phyloP scores from a whole-genome alignment of 345 rosid genomes.

The Acer campestre region DNA sequence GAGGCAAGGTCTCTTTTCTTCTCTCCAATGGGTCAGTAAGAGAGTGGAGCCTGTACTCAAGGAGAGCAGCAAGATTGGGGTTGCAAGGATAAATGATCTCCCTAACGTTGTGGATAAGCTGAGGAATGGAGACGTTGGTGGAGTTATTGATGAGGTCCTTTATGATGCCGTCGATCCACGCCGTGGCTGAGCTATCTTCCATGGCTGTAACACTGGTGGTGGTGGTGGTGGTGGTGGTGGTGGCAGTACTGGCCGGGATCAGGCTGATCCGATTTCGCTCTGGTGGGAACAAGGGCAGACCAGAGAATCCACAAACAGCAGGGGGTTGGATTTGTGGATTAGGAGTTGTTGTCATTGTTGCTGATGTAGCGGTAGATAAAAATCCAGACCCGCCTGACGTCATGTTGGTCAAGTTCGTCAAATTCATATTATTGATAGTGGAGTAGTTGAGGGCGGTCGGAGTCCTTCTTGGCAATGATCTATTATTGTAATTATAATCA shows the following conservation, averaged over 20 bases:
- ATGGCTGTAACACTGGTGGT: constrained; percentile 15
- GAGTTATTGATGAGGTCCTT: constrained; percentile 81
- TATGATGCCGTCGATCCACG: constrained; percentile 91
- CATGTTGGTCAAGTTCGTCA: constrained; percentile 42
- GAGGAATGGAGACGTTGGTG: constrained; percentile 84
- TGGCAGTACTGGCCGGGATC: neutral
- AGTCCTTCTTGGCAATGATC: constrained; percentile 33
- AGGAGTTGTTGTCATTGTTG: constrained; percentile 23
- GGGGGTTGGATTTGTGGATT: constrained; percentile 41
- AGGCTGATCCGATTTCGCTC: constrained; percentile 21
- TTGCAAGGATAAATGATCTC: constrained; percentile 94
- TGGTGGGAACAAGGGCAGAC: constrained; percentile 86
- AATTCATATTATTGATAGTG: constrained; percentile 36
- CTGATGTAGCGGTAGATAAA: constrained; percentile 38
- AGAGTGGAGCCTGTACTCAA: constrained; percentile 79
- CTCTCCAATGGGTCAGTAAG: constrained; percentile 46
- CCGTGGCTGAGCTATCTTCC: constrained; percentile 70
- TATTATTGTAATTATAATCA: constrained; percentile 34
- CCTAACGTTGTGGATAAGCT: constrained; percentile 91
- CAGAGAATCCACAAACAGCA: constrained; percentile 90
- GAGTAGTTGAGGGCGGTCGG: constrained; percentile 56
- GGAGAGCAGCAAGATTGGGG: constrained; percentile 84
- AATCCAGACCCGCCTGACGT: constrained; percentile 56
- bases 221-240: neutral
- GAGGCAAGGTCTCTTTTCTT: constrained; percentile 29